Conservation (phyloP, 768 basidiomycete genomes). For the Pulveroboletus sp. region DNA sequence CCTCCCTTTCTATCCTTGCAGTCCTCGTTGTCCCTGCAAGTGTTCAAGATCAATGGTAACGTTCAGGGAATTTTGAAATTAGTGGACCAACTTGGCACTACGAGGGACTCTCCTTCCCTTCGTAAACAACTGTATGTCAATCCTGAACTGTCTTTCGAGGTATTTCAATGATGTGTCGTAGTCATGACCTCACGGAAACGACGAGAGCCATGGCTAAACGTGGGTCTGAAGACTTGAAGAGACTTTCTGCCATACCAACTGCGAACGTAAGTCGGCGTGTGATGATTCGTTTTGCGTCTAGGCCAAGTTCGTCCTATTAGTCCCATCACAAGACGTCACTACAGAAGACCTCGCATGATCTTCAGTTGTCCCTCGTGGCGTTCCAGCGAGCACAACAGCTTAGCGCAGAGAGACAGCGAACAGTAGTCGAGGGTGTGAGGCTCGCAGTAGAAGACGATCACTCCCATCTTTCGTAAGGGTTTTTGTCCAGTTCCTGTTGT, state of each 20-base stretch:
- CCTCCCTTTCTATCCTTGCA: constrained; percentile 71
- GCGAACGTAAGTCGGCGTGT: constrained; percentile 43
- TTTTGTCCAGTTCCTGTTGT: background rate
- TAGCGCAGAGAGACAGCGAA: constrained; percentile 85
- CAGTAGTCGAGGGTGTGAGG: constrained; percentile 83
- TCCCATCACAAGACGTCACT: constrained; percentile 77
- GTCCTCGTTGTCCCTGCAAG: constrained; percentile 80
- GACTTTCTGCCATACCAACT: constrained; percentile 64
- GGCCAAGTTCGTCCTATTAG: constrained; percentile 33
- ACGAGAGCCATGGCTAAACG: constrained; percentile 95
- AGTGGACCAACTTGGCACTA: constrained; percentile 93
- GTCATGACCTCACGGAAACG: constrained; percentile 91
- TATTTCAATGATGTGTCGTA: constrained; percentile 29
- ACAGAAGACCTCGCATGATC: constrained; percentile 90
- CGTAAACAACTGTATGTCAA: constrained; percentile 77
- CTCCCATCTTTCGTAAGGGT: constrained; percentile 27
- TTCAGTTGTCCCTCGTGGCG: constrained; percentile 81
- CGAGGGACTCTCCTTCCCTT: constrained; percentile 70
- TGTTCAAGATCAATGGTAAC: constrained; percentile 98
- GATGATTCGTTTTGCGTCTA: background rate
- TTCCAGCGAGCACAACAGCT: constrained; percentile 91
- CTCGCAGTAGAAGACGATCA: constrained; percentile 76
- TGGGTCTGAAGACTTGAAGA: constrained; percentile 90
- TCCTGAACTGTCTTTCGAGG: background rate
- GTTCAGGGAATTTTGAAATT: constrained; percentile 91